These are phyloP conservation scores for Hypoxylon fragiforme DNA, from an alignment of 495 filamentous ascomycete species.

Conservation along the genomic window DNA sequence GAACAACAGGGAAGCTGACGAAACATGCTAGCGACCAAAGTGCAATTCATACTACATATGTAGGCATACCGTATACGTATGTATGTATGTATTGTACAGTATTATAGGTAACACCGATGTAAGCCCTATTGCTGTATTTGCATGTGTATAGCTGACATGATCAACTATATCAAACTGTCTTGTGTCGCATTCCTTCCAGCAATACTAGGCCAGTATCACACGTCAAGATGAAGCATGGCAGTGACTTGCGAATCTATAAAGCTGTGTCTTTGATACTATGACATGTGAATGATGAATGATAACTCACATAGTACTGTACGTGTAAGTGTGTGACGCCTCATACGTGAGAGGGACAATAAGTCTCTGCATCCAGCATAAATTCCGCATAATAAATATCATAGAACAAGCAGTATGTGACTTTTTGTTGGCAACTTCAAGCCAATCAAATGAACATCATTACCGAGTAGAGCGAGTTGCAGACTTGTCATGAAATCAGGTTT, in stretches of 20 bases:
- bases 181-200: no score
- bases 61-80: background rate
- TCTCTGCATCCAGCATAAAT: constrained; percentile 7
- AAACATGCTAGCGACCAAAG: constrained; percentile 16
- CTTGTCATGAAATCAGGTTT: constrained; percentile 15
- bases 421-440: constrained; percentile 1
- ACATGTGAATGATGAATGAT: no score
- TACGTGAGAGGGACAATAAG: constrained; percentile 1
- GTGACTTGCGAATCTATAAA: constrained; percentile 6
- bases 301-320: constrained; percentile 8
- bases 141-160: background rate
- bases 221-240: no score
- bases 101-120: background rate
- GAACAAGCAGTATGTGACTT: no score
- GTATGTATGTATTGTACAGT: background rate
- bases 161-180: no score
- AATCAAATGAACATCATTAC: constrained; percentile 19
- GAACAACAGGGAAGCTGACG: constrained; percentile 4
- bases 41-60: background rate
- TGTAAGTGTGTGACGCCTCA: constrained; percentile 5
- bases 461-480: constrained; percentile 23
- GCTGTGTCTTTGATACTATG: no score
- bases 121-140: background rate
- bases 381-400: background rate
- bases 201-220: no score